Evolutionary conservation across 2,329 filamentous ascomycete species (phyloP).

Genomic region (Leptographium flavum): DNA sequence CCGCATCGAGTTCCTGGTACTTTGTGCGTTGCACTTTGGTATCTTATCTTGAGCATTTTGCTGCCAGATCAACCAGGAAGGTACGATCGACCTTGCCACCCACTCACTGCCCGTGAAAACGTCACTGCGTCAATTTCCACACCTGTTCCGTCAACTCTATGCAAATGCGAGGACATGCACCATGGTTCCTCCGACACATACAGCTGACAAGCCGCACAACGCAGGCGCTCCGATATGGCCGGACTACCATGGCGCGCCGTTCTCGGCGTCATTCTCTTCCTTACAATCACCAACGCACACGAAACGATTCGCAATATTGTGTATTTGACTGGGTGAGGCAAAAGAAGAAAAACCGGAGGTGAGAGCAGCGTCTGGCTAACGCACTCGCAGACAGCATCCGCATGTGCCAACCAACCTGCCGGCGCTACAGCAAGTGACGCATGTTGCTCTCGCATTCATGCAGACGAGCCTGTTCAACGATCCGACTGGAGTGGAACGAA

Average conservation of each 20-base stretch:
- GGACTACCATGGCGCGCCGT: background rate
- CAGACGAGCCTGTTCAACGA: conserved; percentile 35
- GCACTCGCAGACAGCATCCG: conserved; percentile 30
- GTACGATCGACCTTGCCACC: background rate
- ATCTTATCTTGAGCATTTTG: background rate
- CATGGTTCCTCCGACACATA: too few relatives aligned
- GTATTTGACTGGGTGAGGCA: conserved; percentile 33
- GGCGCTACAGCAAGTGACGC: conserved; percentile 32
- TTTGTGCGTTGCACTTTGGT: background rate
- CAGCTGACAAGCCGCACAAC: too few relatives aligned
- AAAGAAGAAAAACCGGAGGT: too few relatives aligned
- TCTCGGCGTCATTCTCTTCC: background rate
- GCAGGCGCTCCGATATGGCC: too few relatives aligned
- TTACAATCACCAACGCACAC: background rate
- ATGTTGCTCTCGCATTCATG: conserved; percentile 46
- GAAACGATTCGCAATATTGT: conserved; percentile 22
- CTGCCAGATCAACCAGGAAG: background rate
- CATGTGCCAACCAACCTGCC: conserved; percentile 21
- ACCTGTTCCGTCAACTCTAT: too few relatives aligned
- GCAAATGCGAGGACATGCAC: too few relatives aligned
- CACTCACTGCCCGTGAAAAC: too few relatives aligned
- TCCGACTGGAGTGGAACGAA: conserved; percentile 18
- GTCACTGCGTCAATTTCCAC: too few relatives aligned
- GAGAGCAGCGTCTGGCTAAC: too few relatives aligned
- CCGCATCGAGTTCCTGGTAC: background rate